Evolutionary conservation across 805 yeast genomes (phyloP).

Genomic region (Clavispora asparagi): DNA sequence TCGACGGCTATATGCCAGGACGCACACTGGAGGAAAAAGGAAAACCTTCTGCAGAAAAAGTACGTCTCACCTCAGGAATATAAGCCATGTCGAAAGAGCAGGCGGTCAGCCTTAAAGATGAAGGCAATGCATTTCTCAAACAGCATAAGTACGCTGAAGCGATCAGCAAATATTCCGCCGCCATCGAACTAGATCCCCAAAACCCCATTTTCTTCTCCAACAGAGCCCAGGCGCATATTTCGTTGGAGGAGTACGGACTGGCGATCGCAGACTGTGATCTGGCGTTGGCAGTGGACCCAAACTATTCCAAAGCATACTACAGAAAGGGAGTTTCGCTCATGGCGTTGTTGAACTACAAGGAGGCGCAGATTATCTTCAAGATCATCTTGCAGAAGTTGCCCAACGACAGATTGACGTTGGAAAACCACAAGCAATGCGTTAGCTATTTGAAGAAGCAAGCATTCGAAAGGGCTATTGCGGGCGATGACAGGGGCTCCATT

Average conservation of each 20-base stretch:
- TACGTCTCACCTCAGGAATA: neutral
- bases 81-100: slow-evolving; percentile 17
- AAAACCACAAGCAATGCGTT: slow-evolving; percentile 57
- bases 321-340: slow-evolving; percentile 79
- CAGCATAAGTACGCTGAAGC: slow-evolving; percentile 61
- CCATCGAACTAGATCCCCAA: slow-evolving; percentile 57
- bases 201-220: slow-evolving; percentile 72
- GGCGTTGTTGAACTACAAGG: slow-evolving; percentile 71
- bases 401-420: slow-evolving; percentile 60
- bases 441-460: slow-evolving; percentile 65
- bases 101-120: slow-evolving; percentile 53
- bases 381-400: slow-evolving; percentile 59
- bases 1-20: neutral
- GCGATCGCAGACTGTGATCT: slow-evolving; percentile 75
- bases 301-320: slow-evolving; percentile 75
- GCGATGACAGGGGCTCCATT: slow-evolving; percentile 53
- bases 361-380: slow-evolving; percentile 67
- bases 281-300: slow-evolving; percentile 63
- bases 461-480: slow-evolving; percentile 82
- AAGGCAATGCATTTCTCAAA: slow-evolving; percentile 73
- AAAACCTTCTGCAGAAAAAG: neutral
- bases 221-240: slow-evolving; percentile 85
- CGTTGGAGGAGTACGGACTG: slow-evolving; percentile 78
- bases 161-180: slow-evolving; percentile 63
- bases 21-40: neutral